phyloP scores from a whole-genome alignment of 1,284 basidiomycete species.

The Trichosporon asahii region DNA sequence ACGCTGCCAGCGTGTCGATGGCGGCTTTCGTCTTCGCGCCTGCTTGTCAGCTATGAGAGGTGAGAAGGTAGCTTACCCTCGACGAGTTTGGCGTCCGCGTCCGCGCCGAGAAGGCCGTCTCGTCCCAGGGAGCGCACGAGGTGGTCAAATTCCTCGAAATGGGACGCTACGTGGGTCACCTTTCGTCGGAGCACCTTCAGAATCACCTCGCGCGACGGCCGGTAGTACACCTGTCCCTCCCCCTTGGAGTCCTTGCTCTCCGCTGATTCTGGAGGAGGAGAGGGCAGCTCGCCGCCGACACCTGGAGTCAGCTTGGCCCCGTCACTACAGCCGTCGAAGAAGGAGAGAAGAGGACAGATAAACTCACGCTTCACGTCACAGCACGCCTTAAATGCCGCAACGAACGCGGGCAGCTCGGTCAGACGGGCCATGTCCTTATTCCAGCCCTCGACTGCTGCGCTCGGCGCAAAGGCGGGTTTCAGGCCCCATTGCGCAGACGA shows the following conservation, averaged over 20 bases:
- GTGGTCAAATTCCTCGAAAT: constrained; percentile 44
- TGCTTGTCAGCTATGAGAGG: constrained; percentile 16
- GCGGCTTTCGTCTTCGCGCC: constrained; percentile 33
- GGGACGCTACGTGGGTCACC: constrained; percentile 32
- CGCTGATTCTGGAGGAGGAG: constrained; percentile 27
- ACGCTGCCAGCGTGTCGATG: constrained; percentile 39
- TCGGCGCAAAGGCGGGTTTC: constrained; percentile 33
- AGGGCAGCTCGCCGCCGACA: constrained; percentile 30
- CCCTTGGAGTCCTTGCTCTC: background rate
- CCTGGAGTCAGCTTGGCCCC: constrained; percentile 20
- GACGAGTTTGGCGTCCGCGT: constrained; percentile 25
- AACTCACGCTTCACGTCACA: constrained; percentile 44
- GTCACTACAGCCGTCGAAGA: background rate
- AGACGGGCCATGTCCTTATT: constrained; percentile 39
- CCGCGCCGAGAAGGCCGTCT: constrained; percentile 36
- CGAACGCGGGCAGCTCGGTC: constrained; percentile 29
- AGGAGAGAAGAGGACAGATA: background rate
- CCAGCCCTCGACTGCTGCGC: constrained; percentile 10
- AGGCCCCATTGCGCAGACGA: constrained; percentile 25
- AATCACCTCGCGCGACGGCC: constrained; percentile 31
- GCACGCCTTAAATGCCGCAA: constrained; percentile 36
- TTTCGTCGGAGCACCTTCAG: constrained; percentile 34
- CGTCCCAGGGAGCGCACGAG: constrained; percentile 35
- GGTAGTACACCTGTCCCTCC: constrained; percentile 31
- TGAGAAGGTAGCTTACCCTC: constrained; percentile 26